Evolutionary conservation across 371 early-diverging fungal genomes (phyloP).

Genomic region (Circinella minor): DNA sequence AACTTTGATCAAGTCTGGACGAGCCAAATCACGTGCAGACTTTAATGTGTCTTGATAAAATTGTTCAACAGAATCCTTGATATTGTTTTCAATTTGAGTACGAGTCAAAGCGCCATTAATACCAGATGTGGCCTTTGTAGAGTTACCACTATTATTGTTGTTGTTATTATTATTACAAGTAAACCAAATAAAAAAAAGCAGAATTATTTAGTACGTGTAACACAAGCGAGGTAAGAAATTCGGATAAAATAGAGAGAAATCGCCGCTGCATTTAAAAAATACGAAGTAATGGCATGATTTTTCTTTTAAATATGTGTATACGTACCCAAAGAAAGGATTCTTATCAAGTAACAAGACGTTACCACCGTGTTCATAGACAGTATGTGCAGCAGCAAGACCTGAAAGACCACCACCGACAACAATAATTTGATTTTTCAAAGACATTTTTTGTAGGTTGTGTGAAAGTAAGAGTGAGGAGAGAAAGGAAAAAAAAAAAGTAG

Average conservation of each 20-base stretch:
- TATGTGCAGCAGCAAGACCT: slow-evolving; percentile 89
- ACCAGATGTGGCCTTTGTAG: slow-evolving; percentile 97
- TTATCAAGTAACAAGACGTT: slow-evolving; percentile 89
- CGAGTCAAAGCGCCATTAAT: slow-evolving; percentile 94
- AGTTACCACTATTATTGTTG: slow-evolving; percentile 72
- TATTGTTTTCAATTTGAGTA: slow-evolving; percentile 68
- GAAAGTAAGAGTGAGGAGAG: not conserved
- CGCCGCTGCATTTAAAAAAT: not conserved
- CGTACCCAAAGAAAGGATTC: slow-evolving; percentile 83
- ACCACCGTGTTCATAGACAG: slow-evolving; percentile 84
- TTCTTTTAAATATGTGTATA: slow-evolving; percentile 9
- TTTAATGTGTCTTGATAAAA: slow-evolving; percentile 90
- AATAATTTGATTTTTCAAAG: slow-evolving; percentile 71
- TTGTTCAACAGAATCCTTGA: slow-evolving; percentile 84
- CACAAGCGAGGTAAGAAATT: slow-evolving; percentile 13
- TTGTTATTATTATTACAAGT: no score
- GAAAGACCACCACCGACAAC: slow-evolving; percentile 93
- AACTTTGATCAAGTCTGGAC: slow-evolving; percentile 85
- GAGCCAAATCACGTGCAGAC: slow-evolving; percentile 87
- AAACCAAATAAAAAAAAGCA: not conserved
- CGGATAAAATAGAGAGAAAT: not conserved
- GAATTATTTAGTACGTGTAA: not conserved
- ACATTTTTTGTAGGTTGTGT: slow-evolving; percentile 20
- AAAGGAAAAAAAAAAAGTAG: slow-evolving; percentile 6
- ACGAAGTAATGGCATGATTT: slow-evolving; percentile 4